phyloP scores from a whole-genome alignment of 1,284 basidiomycete species.

The Mrakiaceae sp. region DNA sequence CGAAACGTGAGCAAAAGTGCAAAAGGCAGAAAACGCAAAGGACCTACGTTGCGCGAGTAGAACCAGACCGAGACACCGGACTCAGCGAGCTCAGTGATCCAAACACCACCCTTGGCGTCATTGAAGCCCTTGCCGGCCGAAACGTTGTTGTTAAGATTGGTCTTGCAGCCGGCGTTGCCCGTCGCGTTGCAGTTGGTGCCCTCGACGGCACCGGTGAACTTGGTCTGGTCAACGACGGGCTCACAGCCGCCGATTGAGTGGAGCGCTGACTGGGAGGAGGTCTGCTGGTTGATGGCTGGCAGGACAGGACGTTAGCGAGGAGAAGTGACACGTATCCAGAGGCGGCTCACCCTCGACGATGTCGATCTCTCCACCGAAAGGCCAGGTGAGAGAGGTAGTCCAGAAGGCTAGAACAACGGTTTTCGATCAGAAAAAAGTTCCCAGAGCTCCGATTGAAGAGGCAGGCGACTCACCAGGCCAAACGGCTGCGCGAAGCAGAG shows the following conservation, averaged over 20 bases:
- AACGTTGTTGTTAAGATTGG: not conserved
- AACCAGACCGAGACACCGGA: slow-evolving; percentile 6
- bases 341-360: slow-evolving; percentile 18
- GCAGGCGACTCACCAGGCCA: not conserved
- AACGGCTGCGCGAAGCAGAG: too few species aligned
- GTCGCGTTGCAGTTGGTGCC: slow-evolving; percentile 24
- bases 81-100: slow-evolving; percentile 10
- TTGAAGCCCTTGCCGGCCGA: slow-evolving; percentile 1
- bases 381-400: not conserved
- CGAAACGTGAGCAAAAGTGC: too few species aligned
- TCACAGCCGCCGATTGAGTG: slow-evolving; percentile 19
- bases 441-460: too few species aligned
- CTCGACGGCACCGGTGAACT: slow-evolving; percentile 8
- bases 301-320: too few species aligned
- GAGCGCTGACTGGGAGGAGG: slow-evolving; percentile 14
- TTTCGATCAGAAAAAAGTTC: too few species aligned
- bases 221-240: slow-evolving; percentile 3
- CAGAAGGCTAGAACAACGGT: not conserved
- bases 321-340: too few species aligned
- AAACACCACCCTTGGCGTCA: slow-evolving; percentile 4
- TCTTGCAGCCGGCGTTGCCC: slow-evolving; percentile 4
- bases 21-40: slow-evolving; percentile 42
- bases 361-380: slow-evolving; percentile 19
- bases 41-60: slow-evolving; percentile 54
- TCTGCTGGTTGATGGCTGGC: not conserved